Percentiles rank a stretch among this genome's conserved stretches.
These are phyloP conservation scores for Phytophthora macrochlamydospora DNA, from an alignment of 352 stramenopile species.

Conservation along the genomic window DNA sequence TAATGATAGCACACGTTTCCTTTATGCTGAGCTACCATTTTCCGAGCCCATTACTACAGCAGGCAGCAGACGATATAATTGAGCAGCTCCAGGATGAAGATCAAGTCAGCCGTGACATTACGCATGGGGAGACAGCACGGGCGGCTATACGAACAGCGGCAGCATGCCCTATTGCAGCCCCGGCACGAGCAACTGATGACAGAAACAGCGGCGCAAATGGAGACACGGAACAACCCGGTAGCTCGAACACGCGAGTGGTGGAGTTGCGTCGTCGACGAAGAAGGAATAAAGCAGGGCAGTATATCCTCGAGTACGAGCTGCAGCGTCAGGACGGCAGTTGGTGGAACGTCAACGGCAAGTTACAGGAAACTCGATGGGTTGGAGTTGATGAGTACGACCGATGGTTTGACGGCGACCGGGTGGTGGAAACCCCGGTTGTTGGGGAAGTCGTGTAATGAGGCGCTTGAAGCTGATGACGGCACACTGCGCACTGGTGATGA, in stretches of 20 bases:
- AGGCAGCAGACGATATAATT: neutral
- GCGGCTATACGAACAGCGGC: neutral
- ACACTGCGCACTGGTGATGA: no score
- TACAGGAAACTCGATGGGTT: neutral
- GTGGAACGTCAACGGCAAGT: neutral
- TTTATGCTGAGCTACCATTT: neutral
- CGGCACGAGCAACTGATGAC: neutral
- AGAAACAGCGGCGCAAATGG: neutral
- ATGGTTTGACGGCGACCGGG: neutral
- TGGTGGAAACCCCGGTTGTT: neutral
- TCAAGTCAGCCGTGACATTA: neutral
- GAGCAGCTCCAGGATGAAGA: neutral
- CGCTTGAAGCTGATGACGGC: no score
- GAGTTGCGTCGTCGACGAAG: neutral
- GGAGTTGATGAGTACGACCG: neutral
- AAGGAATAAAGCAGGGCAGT: neutral
- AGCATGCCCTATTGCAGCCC: neutral
- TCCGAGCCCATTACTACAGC: neutral
- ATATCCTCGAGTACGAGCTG: conserved; percentile 4
- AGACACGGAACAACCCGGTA: neutral
- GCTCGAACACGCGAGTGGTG: neutral
- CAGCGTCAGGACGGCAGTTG: neutral
- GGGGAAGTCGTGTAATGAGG: neutral
- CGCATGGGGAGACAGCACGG: neutral
- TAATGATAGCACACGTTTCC: neutral